A percentile compares a stretch with the other conserved stretches of the same genome.
phyloP scores from a whole-genome alignment of 495 filamentous ascomycete species.

The Aspergillus nanangensis region DNA sequence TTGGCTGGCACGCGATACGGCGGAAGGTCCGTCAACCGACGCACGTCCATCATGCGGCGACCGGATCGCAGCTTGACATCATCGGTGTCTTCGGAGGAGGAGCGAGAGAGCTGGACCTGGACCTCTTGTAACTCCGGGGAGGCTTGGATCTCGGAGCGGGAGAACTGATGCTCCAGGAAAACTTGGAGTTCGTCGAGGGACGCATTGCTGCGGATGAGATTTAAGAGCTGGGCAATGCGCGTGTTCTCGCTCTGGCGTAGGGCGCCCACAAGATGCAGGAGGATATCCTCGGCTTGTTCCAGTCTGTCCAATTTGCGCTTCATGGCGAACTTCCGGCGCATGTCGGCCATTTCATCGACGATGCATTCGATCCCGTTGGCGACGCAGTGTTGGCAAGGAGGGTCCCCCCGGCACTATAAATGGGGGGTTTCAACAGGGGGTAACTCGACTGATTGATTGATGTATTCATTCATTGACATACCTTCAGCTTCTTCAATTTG shows the following conservation, averaged over 20 bases:
- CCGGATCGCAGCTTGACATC: constrained; percentile 2
- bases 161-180: constrained; percentile 16
- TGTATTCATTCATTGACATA: constrained; percentile 3
- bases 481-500: constrained; percentile 28
- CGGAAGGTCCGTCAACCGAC: constrained; percentile 20
- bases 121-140: constrained; percentile 17
- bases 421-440: background rate
- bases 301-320: constrained; percentile 26
- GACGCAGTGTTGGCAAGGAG: constrained; percentile 23
- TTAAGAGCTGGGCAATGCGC: constrained; percentile 18
- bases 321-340: constrained; percentile 23
- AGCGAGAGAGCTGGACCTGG: constrained; percentile 6
- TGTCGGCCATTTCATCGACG: constrained; percentile 24
- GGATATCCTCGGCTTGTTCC: constrained; percentile 14
- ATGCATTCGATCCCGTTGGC: constrained; percentile 20
- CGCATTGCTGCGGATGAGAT: constrained; percentile 24
- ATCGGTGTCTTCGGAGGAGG: constrained; percentile 3
- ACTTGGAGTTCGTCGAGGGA: constrained; percentile 19
- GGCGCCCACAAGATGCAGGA: constrained; percentile 14
- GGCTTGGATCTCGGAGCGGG: constrained; percentile 13
- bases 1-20: constrained; percentile 30
- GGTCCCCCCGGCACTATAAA: constrained; percentile 23
- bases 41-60: constrained; percentile 20
- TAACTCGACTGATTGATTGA: background rate
- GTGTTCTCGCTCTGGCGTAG: constrained; percentile 16